Base-by-base conservation (phyloP, 225 moss, liverwort and hornwort genomes). In the Pleurozium schreberi region DNA sequence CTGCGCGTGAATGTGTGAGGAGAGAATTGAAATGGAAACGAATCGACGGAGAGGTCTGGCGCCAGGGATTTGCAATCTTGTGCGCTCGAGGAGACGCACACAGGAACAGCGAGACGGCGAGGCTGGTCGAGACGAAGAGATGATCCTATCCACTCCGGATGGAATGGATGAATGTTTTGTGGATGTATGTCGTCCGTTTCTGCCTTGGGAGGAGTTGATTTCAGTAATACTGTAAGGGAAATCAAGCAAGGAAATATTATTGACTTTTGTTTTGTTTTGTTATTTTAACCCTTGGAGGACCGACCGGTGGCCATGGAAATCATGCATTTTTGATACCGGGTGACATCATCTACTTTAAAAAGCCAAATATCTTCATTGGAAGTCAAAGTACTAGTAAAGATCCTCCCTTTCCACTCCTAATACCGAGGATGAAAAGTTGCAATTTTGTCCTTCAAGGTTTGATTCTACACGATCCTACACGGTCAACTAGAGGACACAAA, bases 71-170 rank as follows among this genome's bases (percentile, higher is more conserved):
- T 68, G 36, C 86, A 87, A 90, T 68, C 86, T 91, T 40, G 70
- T 76, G 90, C 61, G 66, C 59, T 33, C 64, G 33, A 33, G n/a
- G 83, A 57, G 79, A 79, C 64, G 43, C 81, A 65, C 71, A 25
- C 42, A 75, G 47, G 59, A 80, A 45, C 77, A 22, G 50, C 9
- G 38, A 38, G 66, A 47, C 31, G 77, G 19, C 28, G 49, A 67
- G 36, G 34, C 23, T 25, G 64, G 64, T 38, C 16, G 47, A 52
- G 36, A 25, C 40, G 69, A 45, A 16, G 88, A 62, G 71, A 70
- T 66, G n/a, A 21, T 50, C 85, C 88, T 91, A 92, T 92, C 92
- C 90, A 84, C 88, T 90, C 59, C 62, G 60, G 87, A 83, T 71
- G 87, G 2, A 25, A 58, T 27, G 25, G 83, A 88, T 85, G 90